Base-by-base conservation (phyloP, 1,139 yeast species). In the Torulaspora globosa region DNA sequence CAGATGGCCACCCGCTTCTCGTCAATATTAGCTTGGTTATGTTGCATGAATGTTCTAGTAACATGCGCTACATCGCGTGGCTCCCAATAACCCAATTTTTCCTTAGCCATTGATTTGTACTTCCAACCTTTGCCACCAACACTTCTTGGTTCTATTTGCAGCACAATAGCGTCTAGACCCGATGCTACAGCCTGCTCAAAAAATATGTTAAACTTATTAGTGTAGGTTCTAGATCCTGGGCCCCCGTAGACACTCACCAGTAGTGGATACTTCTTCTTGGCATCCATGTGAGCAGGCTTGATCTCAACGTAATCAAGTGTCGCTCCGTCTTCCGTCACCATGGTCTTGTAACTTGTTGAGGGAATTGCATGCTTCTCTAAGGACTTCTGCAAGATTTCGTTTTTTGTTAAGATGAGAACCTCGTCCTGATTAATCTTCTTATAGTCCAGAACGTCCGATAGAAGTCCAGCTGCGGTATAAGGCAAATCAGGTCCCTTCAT, bases 131-230 rank as follows among this genome's bases (percentile, higher is more conserved):
- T 80, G 27, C 85, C 89, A 2, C 90, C 96, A 0, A 98, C 90
- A 2, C 98, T 98, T 58, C 98, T 74, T 6, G 98, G 98, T 58
- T 92, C 99, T 30, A 92, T 83, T 27, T 82, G 77, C 33, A 92
- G 75, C 0, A 90, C 88, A 28, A 92, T 76, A 0, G 88, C 83
- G 57, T 85, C 82, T 44, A 85, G 67, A 3, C 77, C 70, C 1
- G 95, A 80, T 11, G 87, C 77, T 1, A 83, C 76, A 8, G 83
- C 74, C 38, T 84, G 84, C 59, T 84, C 85, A 63, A 87, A 87
- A 31, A 79, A 84, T 36, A 82, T 67, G 1, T 65, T 61, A 54
- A 75, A 83, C 33, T 70, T 60, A 46, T 82, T 76, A 37, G 70
- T 74, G 4, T 84, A 84, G 27, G 78, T 75, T 61, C 84, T 92